A percentile compares a stretch with the other conserved stretches of the same genome.
phyloP scores from a whole-genome alignment of 1,284 basidiomycete species.

The Phellopilus nigrolimitatus region DNA sequence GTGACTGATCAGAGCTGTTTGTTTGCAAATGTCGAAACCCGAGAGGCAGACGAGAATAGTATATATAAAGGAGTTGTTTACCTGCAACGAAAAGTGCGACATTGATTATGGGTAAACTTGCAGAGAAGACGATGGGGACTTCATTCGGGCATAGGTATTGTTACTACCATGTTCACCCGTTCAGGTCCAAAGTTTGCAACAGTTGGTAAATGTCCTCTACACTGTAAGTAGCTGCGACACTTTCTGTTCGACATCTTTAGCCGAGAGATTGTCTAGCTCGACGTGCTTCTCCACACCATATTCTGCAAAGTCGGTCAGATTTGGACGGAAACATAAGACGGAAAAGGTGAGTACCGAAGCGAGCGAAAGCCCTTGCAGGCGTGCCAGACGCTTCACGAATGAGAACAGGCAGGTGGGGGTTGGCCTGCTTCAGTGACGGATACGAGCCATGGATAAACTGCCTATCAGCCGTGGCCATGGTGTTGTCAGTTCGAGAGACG shows the following conservation, averaged over 20 bases:
- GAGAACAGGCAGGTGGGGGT: constrained; percentile 86
- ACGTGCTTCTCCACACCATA: constrained; percentile 76
- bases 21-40: too few species aligned
- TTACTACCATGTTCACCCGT: too few species aligned
- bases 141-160: too few species aligned
- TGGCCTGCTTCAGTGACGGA: constrained; percentile 78
- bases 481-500: not conserved
- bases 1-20: too few species aligned
- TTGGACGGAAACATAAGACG: not conserved
- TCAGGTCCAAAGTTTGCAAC: not conserved
- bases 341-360: constrained; percentile 77
- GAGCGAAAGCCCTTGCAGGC: constrained; percentile 83
- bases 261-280: constrained; percentile 72
- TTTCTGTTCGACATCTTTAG: constrained; percentile 65
- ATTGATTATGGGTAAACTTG: too few species aligned
- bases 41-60: too few species aligned
- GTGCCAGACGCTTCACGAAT: constrained; percentile 89
- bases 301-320: constrained; percentile 40
- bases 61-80: too few species aligned
- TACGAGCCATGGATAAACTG: constrained; percentile 84
- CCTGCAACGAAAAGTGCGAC: too few species aligned
- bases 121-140: too few species aligned
- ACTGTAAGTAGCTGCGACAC: constrained; percentile 52
- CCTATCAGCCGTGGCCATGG: constrained; percentile 36
- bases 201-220: not conserved